Conservation (phyloP, 352 stramenopile genomes). For the Globisporangium recalcitrans region DNA sequence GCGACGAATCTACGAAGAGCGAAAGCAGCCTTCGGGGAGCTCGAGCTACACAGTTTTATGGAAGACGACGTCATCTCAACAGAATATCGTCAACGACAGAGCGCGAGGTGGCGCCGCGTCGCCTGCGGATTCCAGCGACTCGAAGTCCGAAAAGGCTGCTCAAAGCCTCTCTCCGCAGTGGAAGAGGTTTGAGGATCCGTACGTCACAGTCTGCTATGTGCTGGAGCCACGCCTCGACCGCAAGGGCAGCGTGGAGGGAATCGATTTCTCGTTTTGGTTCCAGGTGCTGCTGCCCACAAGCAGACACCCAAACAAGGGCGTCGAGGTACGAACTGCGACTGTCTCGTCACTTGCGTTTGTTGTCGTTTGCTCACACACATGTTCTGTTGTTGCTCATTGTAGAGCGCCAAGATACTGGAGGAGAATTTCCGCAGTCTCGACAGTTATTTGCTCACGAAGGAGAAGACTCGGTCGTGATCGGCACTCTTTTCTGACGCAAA, state of each 20-base stretch:
- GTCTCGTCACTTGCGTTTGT: not conserved
- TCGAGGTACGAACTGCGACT: conserved; percentile 14
- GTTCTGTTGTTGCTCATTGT: not conserved
- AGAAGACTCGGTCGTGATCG: not conserved
- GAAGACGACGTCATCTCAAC: conserved; percentile 33
- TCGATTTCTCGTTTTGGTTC: conserved; percentile 28
- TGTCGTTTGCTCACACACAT: not conserved
- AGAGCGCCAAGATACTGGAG: conserved; percentile 13
- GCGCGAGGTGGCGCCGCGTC: not conserved
- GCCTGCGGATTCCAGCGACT: not conserved
- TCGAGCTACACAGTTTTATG: conserved; percentile 28
- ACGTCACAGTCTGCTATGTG: conserved; percentile 27
- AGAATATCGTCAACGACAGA: conserved; percentile 11
- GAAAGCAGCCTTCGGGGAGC: not conserved
- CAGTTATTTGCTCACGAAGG: conserved; percentile 6
- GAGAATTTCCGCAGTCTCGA: conserved; percentile 16
- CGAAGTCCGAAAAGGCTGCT: not conserved
- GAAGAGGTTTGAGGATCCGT: conserved; percentile 32
- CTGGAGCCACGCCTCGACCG: conserved; percentile 20
- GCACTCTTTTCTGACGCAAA: not conserved
- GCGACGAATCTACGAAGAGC: conserved; percentile 26
- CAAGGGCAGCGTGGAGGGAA: conserved; percentile 7
- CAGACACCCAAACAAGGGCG: not conserved
- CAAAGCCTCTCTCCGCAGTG: conserved; percentile 10
- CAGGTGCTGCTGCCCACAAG: conserved; percentile 20